A percentile compares a stretch with the other conserved stretches of the same genome.
Evolutionary conservation across 2,329 filamentous ascomycete genomes (phyloP).

Genomic region (Phaeosphaeria sp.): DNA sequence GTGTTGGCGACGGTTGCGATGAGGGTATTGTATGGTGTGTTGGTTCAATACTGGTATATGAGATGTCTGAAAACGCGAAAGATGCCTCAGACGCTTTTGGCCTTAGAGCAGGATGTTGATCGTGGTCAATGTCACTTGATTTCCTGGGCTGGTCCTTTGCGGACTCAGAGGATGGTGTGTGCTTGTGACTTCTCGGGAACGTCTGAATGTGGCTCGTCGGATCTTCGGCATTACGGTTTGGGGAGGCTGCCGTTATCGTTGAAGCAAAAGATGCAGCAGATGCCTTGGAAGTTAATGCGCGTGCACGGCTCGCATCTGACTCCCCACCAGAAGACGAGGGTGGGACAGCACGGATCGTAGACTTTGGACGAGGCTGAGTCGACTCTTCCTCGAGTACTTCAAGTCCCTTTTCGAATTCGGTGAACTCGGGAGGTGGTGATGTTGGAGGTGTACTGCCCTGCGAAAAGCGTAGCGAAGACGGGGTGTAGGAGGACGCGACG

Average conservation of each 20-base stretch:
- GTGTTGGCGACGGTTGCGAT: constrained; percentile 36
- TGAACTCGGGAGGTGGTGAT: constrained; percentile 41
- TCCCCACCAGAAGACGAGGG: constrained; percentile 46
- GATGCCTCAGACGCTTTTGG: constrained; percentile 42
- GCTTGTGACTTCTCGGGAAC: constrained; percentile 31
- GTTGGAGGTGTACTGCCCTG: constrained; percentile 49
- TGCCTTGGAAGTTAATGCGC: constrained; percentile 45
- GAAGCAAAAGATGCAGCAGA: constrained; percentile 47
- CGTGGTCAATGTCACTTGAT: constrained; percentile 38
- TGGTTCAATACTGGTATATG: constrained; percentile 42
- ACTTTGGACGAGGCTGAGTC: constrained; percentile 23
- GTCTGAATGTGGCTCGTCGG: constrained; percentile 34
- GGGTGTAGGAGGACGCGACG: constrained; percentile 44
- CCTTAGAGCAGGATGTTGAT: constrained; percentile 35
- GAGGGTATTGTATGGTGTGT: constrained; percentile 27
- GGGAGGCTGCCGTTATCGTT: constrained; percentile 33
- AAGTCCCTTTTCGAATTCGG: constrained; percentile 38
- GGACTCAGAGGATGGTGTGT: constrained; percentile 35
- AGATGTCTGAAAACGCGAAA: constrained; percentile 45
- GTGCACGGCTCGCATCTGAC: constrained; percentile 34
- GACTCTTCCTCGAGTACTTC: constrained; percentile 45
- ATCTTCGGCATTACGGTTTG: constrained; percentile 36
- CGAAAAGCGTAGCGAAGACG: constrained; percentile 48
- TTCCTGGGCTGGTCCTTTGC: constrained; percentile 42
- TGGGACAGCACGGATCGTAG: constrained; percentile 48